phyloP scores from a whole-genome alignment of 352 stramenopile genomes.

The Globisporangium parvum region DNA sequence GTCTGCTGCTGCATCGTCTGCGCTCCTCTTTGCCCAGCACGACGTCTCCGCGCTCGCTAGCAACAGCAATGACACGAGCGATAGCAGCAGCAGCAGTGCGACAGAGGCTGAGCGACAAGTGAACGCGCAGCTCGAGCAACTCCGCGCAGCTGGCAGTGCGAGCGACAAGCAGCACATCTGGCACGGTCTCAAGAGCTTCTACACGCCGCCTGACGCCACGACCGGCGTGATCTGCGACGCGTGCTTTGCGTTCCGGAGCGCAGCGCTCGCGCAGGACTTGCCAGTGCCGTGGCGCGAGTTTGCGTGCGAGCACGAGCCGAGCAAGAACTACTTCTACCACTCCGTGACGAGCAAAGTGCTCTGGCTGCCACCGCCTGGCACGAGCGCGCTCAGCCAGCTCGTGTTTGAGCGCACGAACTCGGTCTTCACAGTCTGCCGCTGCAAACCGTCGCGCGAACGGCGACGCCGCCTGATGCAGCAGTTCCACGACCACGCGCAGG shows the following conservation, averaged over 20 bases:
- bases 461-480: constrained; percentile 36
- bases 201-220: constrained; percentile 32
- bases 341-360: constrained; percentile 25
- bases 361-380: constrained; percentile 33
- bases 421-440: constrained; percentile 47
- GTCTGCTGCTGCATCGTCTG: no score
- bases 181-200: constrained; percentile 38
- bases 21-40: no score
- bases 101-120: background rate
- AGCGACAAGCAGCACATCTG: constrained; percentile 10
- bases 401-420: constrained; percentile 62
- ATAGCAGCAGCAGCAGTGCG: background rate
- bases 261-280: constrained; percentile 23
- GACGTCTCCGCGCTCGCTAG: no score
- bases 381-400: constrained; percentile 28
- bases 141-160: background rate
- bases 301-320: constrained; percentile 26
- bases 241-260: constrained; percentile 39
- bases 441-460: constrained; percentile 46
- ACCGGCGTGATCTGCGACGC: constrained; percentile 48
- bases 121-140: constrained; percentile 1
- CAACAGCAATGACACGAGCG: background rate
- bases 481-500: no score
- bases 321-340: constrained; percentile 57
- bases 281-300: constrained; percentile 44